Base-by-base conservation (phyloP, 805 yeast genomes). In the Myxozyma melibiosi region DNA sequence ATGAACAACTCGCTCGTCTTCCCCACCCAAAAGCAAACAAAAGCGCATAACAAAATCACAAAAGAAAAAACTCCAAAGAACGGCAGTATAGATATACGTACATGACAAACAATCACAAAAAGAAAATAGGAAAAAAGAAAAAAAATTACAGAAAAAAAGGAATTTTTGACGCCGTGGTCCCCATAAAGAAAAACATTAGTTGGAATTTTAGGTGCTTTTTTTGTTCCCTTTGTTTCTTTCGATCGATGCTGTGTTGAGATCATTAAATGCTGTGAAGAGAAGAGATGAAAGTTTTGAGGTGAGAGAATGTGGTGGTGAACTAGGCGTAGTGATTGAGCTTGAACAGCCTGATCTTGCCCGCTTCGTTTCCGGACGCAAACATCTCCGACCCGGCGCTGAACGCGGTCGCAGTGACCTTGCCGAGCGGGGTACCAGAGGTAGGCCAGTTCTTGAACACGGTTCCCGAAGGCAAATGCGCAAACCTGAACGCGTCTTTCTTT, bases 401-500 rank as follows among this genome's bases (percentile, higher is more conserved):
- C 14, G 83, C 81, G 2, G 84, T 85, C 16, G 84, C 73, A 0
- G 97, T 88, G 33, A 94, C 97, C 64, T 86, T 84, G n/a, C 99
- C 99, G 64, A 94, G 79, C 9, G 99, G 98, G 0, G 99, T 92
- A 4, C 90, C 90, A 51, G 92, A 84, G 1, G 98, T 94, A 16
- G 99, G 99, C 99, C 99, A 94, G 76, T 94, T 94, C 47, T 84
- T 78, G 74, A 84, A 94, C 5, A 89, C 96, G 18, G 88, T 81
- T 63, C 92, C 89, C 25, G 88, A 80, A 22, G 97, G 96, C 55
- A 92, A 73, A 70, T 94, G 98, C 11, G 90, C 91, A 62, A 94
- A 71, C 67, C 91, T 81, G 59, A 94, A 76, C 2, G 97, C 88
- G 71, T 94, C 98, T 66, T 85, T 84, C 74, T 85, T 84, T 4